Evolutionary conservation across 2,329 filamentous ascomycete genomes (phyloP), one percentile per base, ranked within the genome.

Genomic region (Fusarium agapanthi): DNA sequence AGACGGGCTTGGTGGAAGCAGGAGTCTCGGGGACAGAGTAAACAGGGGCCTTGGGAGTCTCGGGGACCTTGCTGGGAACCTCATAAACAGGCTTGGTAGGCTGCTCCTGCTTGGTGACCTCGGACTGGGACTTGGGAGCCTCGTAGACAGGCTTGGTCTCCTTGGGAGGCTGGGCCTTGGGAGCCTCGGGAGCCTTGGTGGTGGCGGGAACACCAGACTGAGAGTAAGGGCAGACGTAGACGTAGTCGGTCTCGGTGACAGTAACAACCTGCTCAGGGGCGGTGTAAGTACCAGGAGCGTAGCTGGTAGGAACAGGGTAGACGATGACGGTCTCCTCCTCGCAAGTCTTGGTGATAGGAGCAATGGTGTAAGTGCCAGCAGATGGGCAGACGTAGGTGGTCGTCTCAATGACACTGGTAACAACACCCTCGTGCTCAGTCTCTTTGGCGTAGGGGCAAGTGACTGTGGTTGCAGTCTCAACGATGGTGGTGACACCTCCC

Each of bases 281-380:
- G 73, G 90, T 92, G 88, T 95, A 95, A 78, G 90, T 93, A 74
- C 92, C 93, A 57, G 92, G 90, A 67, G 83, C 83, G 83, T 90
- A 90, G 77, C 85, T 88, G 73, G 89, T 89, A 60, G 92, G 88
- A 67, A 87, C 88, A 57, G 92, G 92, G 83, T 91, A 91, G 77
- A 90, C 88, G 63, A 91, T 84, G 73, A 87, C 84, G 56, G 86
- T 87, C 67, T 86, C 86, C 75, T 84, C 83, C 64, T 85, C 82
- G 74, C 90, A 86, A 38, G 85, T 86, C 74, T 90, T 92, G 79
- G 90, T 92, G 80, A 87, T 86, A 64, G 92, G 90, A 74, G 87
- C 90, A 76, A 95, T 90, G 80, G 91, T 94, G 87, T 94, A 95
- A 64, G 91, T 93, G 81, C 92, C 92, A 78, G 91, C 86, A 55